phyloP scores from a whole-genome alignment of 495 filamentous ascomycete genomes.

The Lophiostoma macrostomum region DNA sequence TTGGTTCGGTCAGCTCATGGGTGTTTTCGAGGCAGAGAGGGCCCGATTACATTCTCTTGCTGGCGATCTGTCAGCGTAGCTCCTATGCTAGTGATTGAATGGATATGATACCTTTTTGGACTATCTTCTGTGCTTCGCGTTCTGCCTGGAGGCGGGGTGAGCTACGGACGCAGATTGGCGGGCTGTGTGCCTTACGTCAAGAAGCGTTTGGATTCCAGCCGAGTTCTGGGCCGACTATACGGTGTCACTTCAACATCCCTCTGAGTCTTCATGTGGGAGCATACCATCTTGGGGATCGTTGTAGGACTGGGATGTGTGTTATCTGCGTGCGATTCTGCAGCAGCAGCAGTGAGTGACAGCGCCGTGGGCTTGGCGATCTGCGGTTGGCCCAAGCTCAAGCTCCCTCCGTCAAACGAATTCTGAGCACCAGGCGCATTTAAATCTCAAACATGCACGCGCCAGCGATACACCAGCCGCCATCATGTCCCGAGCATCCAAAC shows the following conservation, averaged over 20 bases:
- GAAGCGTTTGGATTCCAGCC: conserved; percentile 93
- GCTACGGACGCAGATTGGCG: conserved; percentile 24
- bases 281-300: conserved; percentile 43
- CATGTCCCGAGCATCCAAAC: conserved; percentile 88
- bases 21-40: neutral
- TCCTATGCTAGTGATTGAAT: conserved; percentile 14
- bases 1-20: conserved; percentile 37
- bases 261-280: conserved; percentile 12
- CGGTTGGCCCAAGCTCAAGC: conserved; percentile 16
- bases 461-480: neutral
- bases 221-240: conserved; percentile 89
- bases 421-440: neutral
- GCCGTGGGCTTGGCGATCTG: neutral
- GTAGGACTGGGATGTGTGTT: conserved; percentile 11
- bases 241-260: conserved; percentile 3
- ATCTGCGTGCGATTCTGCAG: conserved; percentile 4
- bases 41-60: conserved; percentile 69
- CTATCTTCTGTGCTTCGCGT: conserved; percentile 98
- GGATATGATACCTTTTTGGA: conserved; percentile 90
- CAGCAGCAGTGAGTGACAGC: neutral
- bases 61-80: conserved; percentile 32
- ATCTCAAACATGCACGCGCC: neutral
- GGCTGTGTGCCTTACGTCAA: conserved; percentile 70
- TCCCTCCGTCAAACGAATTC: neutral
- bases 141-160: conserved; percentile 66